Conservation (phyloP, 352 stramenopile genomes). For the Pythium folliculosum region DNA sequence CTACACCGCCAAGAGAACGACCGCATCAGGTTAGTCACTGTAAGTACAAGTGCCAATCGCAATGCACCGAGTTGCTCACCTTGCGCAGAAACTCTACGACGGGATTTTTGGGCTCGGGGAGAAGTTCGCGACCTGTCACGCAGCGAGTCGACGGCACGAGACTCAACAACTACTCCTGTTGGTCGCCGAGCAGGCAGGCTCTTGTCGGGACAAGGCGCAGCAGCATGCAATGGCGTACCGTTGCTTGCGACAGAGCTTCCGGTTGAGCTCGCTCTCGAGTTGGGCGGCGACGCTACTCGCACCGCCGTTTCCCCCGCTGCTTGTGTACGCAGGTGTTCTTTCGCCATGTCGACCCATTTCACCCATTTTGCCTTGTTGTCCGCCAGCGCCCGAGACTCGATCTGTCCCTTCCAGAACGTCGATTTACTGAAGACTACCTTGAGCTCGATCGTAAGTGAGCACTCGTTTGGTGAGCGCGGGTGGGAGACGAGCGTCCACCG, state of each 20-base stretch:
- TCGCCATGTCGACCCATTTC: slow-evolving; percentile 68
- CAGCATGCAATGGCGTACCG: slow-evolving; percentile 23
- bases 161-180: slow-evolving; percentile 22
- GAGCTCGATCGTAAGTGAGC: slow-evolving; percentile 74
- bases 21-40: slow-evolving; percentile 1
- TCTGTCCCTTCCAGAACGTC: slow-evolving; percentile 83
- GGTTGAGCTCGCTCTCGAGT: background rate
- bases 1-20: background rate
- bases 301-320: slow-evolving; percentile 4
- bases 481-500: slow-evolving; percentile 73
- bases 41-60: background rate
- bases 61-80: slow-evolving; percentile 6
- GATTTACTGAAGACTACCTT: slow-evolving; percentile 86
- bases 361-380: slow-evolving; percentile 79
- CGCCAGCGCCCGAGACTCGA: slow-evolving; percentile 67
- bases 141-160: slow-evolving; percentile 18
- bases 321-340: slow-evolving; percentile 38
- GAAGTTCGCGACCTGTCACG: slow-evolving; percentile 20
- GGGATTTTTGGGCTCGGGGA: slow-evolving; percentile 20
- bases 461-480: slow-evolving; percentile 40
- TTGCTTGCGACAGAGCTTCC: slow-evolving; percentile 5
- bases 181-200: background rate
- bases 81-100: slow-evolving; percentile 26
- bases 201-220: slow-evolving; percentile 2
- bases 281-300: background rate